Percentiles rank a stretch among this genome's conserved stretches.
Evolutionary conservation across 1,284 basidiomycete species (phyloP).

Genomic region (Vanrija humicola): DNA sequence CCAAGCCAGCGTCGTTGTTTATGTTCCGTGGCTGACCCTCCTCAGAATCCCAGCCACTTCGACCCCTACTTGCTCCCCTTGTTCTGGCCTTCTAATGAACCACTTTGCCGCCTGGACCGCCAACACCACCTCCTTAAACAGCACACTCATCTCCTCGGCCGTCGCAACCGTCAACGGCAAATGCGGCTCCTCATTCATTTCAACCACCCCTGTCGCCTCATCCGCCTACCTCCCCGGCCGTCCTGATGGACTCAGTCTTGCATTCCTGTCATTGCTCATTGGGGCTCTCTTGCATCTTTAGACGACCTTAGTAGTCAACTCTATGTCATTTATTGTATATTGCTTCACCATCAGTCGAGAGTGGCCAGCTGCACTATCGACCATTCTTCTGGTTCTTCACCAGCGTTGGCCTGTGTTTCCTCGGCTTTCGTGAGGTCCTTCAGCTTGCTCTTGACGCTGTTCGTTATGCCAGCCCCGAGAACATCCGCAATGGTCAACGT

Average conservation of each 20-base stretch:
- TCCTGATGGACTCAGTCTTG: neutral
- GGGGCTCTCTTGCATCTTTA: neutral
- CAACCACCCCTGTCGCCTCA: neutral
- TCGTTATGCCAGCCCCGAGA: slow-evolving; percentile 57
- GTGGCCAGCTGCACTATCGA: slow-evolving; percentile 11
- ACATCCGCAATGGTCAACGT: slow-evolving; percentile 78
- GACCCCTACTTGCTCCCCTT: slow-evolving; percentile 43
- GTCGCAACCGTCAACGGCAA: slow-evolving; percentile 31
- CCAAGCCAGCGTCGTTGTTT: neutral
- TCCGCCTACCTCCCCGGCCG: too few relatives aligned
- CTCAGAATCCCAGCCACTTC: slow-evolving; percentile 34
- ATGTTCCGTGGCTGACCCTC: neutral
- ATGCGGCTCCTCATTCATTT: slow-evolving; percentile 35
- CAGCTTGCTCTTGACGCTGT: slow-evolving; percentile 1
- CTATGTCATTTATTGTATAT: slow-evolving; percentile 2
- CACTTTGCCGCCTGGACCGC: slow-evolving; percentile 22
- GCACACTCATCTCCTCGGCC: slow-evolving; percentile 29
- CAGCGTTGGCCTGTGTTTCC: neutral
- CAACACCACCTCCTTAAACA: slow-evolving; percentile 33
- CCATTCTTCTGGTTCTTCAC: neutral
- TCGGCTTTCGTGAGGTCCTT: neutral
- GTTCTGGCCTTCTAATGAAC: slow-evolving; percentile 37
- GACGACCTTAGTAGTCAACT: neutral
- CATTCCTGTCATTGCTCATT: neutral
- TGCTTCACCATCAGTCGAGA: neutral